Evolutionary conservation across 2,329 filamentous ascomycete species (phyloP).

Genomic region (Aphanocladium album): DNA sequence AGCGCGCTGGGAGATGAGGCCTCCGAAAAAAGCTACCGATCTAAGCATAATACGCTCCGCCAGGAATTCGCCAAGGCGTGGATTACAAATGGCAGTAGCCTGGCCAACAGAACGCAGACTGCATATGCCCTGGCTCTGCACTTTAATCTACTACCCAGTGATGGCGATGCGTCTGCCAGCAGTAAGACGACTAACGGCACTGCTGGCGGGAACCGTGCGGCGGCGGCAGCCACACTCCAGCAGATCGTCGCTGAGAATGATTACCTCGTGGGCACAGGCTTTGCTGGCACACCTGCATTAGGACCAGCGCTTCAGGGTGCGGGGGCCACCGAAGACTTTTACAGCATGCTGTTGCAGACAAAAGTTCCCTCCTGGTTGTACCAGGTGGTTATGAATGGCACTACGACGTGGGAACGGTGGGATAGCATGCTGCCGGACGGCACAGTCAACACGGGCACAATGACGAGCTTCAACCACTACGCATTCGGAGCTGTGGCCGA

Average conservation of each 20-base stretch:
- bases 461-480: slow-evolving; percentile 51
- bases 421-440: slow-evolving; percentile 41
- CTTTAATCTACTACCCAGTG: slow-evolving; percentile 29
- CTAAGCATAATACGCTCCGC: slow-evolving; percentile 19
- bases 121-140: slow-evolving; percentile 33
- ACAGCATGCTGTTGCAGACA: slow-evolving; percentile 44
- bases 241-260: slow-evolving; percentile 28
- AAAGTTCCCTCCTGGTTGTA: slow-evolving; percentile 44
- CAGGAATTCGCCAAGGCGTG: slow-evolving; percentile 27
- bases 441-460: slow-evolving; percentile 37
- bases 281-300: slow-evolving; percentile 39
- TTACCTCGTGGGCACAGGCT: slow-evolving; percentile 36
- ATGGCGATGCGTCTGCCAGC: not conserved
- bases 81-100: slow-evolving; percentile 19
- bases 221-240: slow-evolving; percentile 25
- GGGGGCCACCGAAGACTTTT: slow-evolving; percentile 30
- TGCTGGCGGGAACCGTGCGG: not conserved
- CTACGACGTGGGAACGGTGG: slow-evolving; percentile 49
- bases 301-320: slow-evolving; percentile 26
- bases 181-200: not conserved
- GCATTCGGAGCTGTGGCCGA: slow-evolving; percentile 43
- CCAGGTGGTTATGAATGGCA: slow-evolving; percentile 40
- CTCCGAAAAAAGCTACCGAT: slow-evolving; percentile 20
- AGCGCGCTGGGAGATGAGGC: slow-evolving; percentile 25
- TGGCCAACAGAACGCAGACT: slow-evolving; percentile 34